phyloP scores from a whole-genome alignment of 1,284 basidiomycete genomes.

The Ganoderma resinaceum region DNA sequence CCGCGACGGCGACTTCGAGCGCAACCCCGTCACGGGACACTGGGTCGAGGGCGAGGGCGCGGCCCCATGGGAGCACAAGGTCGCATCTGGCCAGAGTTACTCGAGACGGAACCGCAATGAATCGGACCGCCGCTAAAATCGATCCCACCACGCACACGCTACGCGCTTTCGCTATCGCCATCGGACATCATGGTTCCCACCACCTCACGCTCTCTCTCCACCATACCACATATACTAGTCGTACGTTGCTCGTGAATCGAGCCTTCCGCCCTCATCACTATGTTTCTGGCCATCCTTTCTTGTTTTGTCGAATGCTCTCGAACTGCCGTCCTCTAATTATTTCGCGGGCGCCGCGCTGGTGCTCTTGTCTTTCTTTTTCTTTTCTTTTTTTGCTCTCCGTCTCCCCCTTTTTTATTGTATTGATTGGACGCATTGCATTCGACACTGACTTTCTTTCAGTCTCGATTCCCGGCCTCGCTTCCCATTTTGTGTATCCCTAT shows the following conservation, averaged over 20 bases:
- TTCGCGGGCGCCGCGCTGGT: slow-evolving; percentile 3
- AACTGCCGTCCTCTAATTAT: slow-evolving; percentile 23
- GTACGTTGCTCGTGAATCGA: slow-evolving; percentile 1
- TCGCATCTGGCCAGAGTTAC: slow-evolving; percentile 46
- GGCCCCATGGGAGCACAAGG: slow-evolving; percentile 65
- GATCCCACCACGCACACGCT: slow-evolving; percentile 1
- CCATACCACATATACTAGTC: slow-evolving; percentile 2
- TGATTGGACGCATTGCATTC: slow-evolving; percentile 19
- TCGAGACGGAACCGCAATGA: slow-evolving; percentile 43
- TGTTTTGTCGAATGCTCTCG: slow-evolving; percentile 21
- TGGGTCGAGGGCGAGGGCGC: slow-evolving; percentile 74
- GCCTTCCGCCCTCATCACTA: slow-evolving; percentile 1
- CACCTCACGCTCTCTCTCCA: slow-evolving; percentile 3
- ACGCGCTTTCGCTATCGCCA: slow-evolving; percentile 2
- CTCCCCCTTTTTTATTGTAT: slow-evolving; percentile 16
- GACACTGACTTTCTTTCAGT: slow-evolving; percentile 8
- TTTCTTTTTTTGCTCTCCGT: slow-evolving; percentile 9
- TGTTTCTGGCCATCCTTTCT: neutral
- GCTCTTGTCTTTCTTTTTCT: slow-evolving; percentile 6
- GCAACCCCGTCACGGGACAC: slow-evolving; percentile 61
- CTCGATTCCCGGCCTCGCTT: neutral
- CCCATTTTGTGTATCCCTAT: slow-evolving; percentile 23
- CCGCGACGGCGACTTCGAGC: slow-evolving; percentile 83
- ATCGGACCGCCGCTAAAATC: slow-evolving; percentile 37
- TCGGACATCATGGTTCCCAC: slow-evolving; percentile 6